phyloP scores from a whole-genome alignment of 2,329 filamentous ascomycete species.

The Drechslera avenae region DNA sequence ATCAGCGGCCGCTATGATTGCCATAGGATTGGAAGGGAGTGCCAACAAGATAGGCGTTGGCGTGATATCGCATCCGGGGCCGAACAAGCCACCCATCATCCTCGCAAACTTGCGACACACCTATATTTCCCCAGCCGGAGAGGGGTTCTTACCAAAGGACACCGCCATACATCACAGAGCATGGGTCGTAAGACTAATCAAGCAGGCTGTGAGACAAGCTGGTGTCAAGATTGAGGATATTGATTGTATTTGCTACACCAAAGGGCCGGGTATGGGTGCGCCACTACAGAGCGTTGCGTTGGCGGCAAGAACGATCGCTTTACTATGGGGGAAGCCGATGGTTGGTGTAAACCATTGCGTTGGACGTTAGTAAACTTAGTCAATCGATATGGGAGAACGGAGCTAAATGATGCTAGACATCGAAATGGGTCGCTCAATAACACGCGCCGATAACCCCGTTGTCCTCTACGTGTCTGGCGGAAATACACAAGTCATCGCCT shows the following conservation, averaged over 20 bases:
- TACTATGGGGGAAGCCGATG: conserved; percentile 87
- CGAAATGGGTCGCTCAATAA: conserved; percentile 96
- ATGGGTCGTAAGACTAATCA: conserved; percentile 83
- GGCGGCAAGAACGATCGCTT: conserved; percentile 76
- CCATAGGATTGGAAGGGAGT: conserved; percentile 83
- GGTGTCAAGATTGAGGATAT: conserved; percentile 62
- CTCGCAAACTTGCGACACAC: conserved; percentile 95
- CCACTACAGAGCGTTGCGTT: conserved; percentile 86
- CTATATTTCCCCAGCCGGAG: conserved; percentile 86
- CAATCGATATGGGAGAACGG: neutral
- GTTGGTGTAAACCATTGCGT: conserved; percentile 98
- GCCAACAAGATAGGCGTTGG: conserved; percentile 98
- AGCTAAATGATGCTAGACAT: conserved; percentile 63
- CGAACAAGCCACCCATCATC: conserved; percentile 58
- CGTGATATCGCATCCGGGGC: conserved; percentile 76
- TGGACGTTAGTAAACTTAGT: conserved; percentile 62
- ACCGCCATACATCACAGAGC: conserved; percentile 89
- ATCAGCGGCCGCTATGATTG: conserved; percentile 58
- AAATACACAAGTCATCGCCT: conserved; percentile 98
- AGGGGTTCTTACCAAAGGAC: conserved; percentile 95
- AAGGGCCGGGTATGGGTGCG: conserved; percentile 94
- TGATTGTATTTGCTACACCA: conserved; percentile 93
- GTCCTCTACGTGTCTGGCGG: conserved; percentile 95
- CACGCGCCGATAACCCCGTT: conserved; percentile 86
- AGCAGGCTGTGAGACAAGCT: conserved; percentile 75